Conservation (phyloP, 1,284 basidiomycete genomes). For the Tilletia caries region DNA sequence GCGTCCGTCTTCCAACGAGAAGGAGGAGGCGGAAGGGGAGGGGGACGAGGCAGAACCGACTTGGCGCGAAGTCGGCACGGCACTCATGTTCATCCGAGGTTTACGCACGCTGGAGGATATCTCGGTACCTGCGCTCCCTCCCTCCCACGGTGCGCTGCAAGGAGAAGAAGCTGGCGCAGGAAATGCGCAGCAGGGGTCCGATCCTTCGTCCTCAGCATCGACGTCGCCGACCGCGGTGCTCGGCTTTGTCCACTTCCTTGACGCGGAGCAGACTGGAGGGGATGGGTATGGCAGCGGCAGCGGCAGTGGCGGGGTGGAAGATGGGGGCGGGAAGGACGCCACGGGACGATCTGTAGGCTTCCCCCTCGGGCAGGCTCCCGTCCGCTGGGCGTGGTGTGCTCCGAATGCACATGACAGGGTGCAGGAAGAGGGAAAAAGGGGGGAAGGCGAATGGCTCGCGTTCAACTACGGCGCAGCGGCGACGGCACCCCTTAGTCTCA, state of each 20-base stretch:
- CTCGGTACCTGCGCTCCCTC: neutral
- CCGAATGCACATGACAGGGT: neutral
- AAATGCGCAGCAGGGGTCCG: too few species aligned
- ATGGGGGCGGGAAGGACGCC: neutral
- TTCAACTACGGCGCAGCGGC: conserved; percentile 1
- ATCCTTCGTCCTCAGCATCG: too few species aligned
- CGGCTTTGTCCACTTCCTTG: neutral
- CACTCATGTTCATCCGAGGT: neutral
- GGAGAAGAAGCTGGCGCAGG: too few species aligned
- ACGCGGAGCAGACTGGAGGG: neutral
- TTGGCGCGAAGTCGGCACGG: neutral
- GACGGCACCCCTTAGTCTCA: neutral
- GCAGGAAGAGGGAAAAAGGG: neutral
- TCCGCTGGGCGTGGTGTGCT: conserved; percentile 11
- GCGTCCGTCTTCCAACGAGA: neutral
- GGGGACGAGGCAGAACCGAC: neutral
- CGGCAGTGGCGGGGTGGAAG: neutral
- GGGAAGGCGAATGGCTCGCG: neutral
- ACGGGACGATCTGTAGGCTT: too few species aligned
- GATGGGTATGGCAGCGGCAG: too few species aligned
- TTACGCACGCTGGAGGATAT: conserved; percentile 5
- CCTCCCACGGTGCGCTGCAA: neutral
- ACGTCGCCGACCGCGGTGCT: neutral
- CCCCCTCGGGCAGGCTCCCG: neutral
- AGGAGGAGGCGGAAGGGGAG: neutral